Conservation (phyloP, 768 basidiomycete genomes). For the Mycena sanguinolenta region DNA sequence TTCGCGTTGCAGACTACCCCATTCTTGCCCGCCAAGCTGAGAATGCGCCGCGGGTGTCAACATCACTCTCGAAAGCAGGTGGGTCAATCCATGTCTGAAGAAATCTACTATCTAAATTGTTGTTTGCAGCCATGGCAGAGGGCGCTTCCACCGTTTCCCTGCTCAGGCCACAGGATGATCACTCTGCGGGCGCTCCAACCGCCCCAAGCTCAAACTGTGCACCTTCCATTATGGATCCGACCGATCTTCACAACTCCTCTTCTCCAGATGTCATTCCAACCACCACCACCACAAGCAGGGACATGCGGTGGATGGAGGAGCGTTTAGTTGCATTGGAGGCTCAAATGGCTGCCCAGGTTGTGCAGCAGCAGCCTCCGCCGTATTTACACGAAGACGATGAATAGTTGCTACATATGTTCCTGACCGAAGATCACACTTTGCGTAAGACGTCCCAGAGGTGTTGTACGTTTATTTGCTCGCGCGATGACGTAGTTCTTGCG, state of each 20-base stretch:
- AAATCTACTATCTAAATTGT: neutral
- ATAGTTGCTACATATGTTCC: slow-evolving; percentile 42
- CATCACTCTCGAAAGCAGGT: neutral
- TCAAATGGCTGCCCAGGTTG: slow-evolving; percentile 20
- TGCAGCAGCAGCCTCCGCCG: slow-evolving; percentile 24
- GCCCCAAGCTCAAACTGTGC: neutral
- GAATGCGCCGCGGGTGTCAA: neutral
- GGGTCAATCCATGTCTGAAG: no score
- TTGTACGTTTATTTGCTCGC: slow-evolving; percentile 52
- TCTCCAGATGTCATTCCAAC: neutral
- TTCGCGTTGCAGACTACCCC: slow-evolving; percentile 22
- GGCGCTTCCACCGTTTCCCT: slow-evolving; percentile 1
- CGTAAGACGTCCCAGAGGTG: slow-evolving; percentile 52
- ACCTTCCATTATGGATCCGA: neutral
- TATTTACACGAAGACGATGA: slow-evolving; percentile 16
- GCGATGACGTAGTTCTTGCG: slow-evolving; percentile 52
- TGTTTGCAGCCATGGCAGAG: neutral
- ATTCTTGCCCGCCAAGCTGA: neutral
- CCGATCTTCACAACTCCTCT: neutral
- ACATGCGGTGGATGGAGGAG: slow-evolving; percentile 20
- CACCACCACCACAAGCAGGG: neutral
- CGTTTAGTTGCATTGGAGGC: slow-evolving; percentile 28
- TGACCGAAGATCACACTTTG: slow-evolving; percentile 55
- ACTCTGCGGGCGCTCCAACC: neutral
- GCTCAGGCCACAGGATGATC: neutral